phyloP scores from a whole-genome alignment of 768 basidiomycete genomes.

The Mycena olivaceomarginata region DNA sequence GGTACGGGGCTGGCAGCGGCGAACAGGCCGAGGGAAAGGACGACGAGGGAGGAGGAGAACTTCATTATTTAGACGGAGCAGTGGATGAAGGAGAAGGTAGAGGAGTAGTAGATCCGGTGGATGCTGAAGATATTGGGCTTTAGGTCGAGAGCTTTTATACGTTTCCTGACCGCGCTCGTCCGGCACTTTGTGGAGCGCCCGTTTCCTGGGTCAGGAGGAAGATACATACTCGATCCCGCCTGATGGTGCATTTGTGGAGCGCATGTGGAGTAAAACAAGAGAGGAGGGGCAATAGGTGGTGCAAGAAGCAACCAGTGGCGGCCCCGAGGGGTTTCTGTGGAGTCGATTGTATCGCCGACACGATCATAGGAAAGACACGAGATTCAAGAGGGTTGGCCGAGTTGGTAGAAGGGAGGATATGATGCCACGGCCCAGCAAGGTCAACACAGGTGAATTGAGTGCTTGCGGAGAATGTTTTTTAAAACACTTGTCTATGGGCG shows the following conservation, averaged over 20 bases:
- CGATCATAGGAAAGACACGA: background rate
- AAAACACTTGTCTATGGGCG: too few relatives aligned
- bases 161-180: background rate
- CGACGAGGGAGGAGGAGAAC: background rate
- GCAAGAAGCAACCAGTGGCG: too few relatives aligned
- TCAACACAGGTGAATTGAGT: too few relatives aligned
- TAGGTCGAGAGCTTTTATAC: constrained; percentile 12
- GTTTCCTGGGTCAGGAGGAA: background rate
- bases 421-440: too few relatives aligned
- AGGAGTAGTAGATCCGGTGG: background rate
- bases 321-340: background rate
- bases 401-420: too few relatives aligned
- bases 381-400: too few relatives aligned
- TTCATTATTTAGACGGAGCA: constrained; percentile 6
- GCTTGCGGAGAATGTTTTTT: too few relatives aligned
- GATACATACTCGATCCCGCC: too few relatives aligned
- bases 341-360: background rate
- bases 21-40: too few relatives aligned
- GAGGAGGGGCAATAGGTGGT: background rate
- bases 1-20: too few relatives aligned
- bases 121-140: background rate
- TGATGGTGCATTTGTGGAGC: background rate
- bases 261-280: background rate
- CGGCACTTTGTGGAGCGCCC: background rate
- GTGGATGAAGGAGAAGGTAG: background rate